phyloP scores from a whole-genome alignment of 768 basidiomycete genomes.

The Xerocomellus chrysenteron region DNA sequence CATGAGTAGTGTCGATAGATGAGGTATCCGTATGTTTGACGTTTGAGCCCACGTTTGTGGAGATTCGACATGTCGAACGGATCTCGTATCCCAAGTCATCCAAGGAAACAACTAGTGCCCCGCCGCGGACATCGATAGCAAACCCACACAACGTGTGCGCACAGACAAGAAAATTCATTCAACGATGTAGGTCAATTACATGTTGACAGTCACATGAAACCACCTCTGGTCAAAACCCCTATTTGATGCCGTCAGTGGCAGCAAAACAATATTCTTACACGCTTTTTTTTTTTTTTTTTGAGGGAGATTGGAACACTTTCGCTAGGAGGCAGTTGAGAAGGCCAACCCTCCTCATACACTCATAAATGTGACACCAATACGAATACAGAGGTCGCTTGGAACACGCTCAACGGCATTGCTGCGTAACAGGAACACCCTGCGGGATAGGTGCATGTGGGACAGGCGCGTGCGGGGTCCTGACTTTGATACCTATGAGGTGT shows the following conservation, averaged over 20 bases:
- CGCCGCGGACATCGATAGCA: conserved; percentile 67
- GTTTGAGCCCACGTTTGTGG: conserved; percentile 94
- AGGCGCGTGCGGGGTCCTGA: conserved; percentile 62
- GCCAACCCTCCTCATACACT: too few species aligned
- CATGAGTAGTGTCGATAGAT: conserved; percentile 33
- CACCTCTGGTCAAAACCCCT: too few species aligned
- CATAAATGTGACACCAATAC: too few species aligned
- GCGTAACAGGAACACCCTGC: conserved; percentile 49
- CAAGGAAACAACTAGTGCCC: conserved; percentile 72
- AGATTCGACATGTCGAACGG: conserved; percentile 94
- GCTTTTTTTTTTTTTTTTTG: too few species aligned
- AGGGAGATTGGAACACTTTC: too few species aligned
- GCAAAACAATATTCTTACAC: too few species aligned
- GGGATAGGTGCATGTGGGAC: conserved; percentile 67
- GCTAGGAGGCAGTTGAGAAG: too few species aligned
- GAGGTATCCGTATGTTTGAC: conserved; percentile 96
- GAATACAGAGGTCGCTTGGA: too few species aligned
- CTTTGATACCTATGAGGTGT: conserved; percentile 49
- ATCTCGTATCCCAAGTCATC: conserved; percentile 86
- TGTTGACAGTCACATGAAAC: too few species aligned
- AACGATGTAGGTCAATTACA: too few species aligned
- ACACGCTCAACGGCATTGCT: conserved; percentile 23
- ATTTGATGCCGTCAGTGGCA: too few species aligned
- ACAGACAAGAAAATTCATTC: too few species aligned
- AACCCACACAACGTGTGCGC: conserved; percentile 29